phyloP scores from a whole-genome alignment of 345 rosid genomes.

The Salix suchowensis region DNA sequence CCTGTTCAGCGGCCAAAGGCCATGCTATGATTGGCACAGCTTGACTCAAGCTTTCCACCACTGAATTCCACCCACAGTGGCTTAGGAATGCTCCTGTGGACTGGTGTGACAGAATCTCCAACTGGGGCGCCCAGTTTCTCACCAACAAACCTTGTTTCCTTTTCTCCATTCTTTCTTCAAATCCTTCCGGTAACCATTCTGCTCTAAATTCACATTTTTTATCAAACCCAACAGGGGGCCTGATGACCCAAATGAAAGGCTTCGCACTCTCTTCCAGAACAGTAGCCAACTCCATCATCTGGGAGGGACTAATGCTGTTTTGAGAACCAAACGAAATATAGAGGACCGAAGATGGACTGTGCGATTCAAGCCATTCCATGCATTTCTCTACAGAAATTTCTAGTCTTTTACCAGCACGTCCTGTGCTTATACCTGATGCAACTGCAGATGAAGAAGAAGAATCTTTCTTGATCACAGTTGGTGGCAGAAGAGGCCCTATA shows the following conservation, averaged over 20 bases:
- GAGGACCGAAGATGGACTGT: conserved; percentile 29
- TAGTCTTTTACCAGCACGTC: conserved; percentile 21
- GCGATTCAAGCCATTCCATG: conserved; percentile 35
- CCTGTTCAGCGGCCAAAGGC: conserved; percentile 52
- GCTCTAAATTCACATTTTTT: conserved; percentile 26
- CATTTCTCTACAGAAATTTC: conserved; percentile 33
- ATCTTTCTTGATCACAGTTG: conserved; percentile 8
- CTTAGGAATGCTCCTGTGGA: conserved; percentile 46
- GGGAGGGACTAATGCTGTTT: conserved; percentile 33
- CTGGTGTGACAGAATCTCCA: conserved; percentile 41
- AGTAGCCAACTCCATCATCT: conserved; percentile 44
- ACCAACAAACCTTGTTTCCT: conserved; percentile 36
- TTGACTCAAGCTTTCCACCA: conserved; percentile 50
- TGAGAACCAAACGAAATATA: conserved; percentile 54
- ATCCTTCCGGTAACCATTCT: conserved; percentile 51
- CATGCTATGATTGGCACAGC: conserved; percentile 52
- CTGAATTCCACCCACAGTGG: conserved; percentile 60
- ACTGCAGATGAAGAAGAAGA: not conserved
- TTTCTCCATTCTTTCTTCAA: conserved; percentile 20
- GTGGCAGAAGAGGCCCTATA: conserved; percentile 44
- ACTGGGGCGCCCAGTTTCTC: conserved; percentile 47
- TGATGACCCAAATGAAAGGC: conserved; percentile 50
- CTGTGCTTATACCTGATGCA: not conserved
- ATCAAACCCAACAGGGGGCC: conserved; percentile 47
- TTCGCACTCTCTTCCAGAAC: conserved; percentile 38